Evolutionary conservation across 1,284 basidiomycete genomes (phyloP).

Genomic region (Cutaneotrichosporon mucoides): DNA sequence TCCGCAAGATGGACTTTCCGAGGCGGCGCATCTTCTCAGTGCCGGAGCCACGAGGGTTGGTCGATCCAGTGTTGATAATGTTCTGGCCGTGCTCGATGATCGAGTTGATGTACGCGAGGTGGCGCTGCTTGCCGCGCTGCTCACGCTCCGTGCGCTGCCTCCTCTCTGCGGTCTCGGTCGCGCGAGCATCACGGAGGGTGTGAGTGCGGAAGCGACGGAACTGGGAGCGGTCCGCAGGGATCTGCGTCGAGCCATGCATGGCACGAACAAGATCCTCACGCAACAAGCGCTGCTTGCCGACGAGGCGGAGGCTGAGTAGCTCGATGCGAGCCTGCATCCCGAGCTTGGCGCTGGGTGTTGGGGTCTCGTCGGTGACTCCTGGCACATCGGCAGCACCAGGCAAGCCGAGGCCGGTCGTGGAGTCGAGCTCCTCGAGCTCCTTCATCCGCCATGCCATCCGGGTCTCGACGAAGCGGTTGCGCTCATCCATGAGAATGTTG

Average conservation of each 20-base stretch:
- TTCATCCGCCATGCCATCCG: constrained; percentile 83
- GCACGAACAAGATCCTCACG: constrained; percentile 83
- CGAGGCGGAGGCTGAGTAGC: constrained; percentile 83
- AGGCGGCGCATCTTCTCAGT: constrained; percentile 47
- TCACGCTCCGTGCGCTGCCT: constrained; percentile 91
- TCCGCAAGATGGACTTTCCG: constrained; percentile 51
- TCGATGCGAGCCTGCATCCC: constrained; percentile 82
- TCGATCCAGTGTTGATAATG: constrained; percentile 56
- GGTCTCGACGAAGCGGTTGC: constrained; percentile 84
- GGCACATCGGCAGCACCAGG: constrained; percentile 56
- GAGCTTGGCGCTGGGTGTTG: constrained; percentile 51
- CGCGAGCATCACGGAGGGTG: constrained; percentile 83
- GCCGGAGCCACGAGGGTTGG: constrained; percentile 41
- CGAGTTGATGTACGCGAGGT: constrained; percentile 85
- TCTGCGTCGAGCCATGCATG: constrained; percentile 81
- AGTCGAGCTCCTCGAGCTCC: constrained; percentile 79
- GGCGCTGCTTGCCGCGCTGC: constrained; percentile 90
- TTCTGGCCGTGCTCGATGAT: constrained; percentile 84
- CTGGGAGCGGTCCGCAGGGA: constrained; percentile 85
- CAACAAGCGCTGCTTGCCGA: constrained; percentile 83
- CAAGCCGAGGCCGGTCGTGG: constrained; percentile 74
- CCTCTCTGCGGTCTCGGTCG: constrained; percentile 85
- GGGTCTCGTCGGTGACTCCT: constrained; percentile 52
- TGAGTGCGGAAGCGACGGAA: constrained; percentile 87
- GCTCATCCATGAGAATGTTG: constrained; percentile 81